Evolutionary conservation across 768 basidiomycete species (phyloP).

Genomic region (Phlebiopsis gigantea): DNA sequence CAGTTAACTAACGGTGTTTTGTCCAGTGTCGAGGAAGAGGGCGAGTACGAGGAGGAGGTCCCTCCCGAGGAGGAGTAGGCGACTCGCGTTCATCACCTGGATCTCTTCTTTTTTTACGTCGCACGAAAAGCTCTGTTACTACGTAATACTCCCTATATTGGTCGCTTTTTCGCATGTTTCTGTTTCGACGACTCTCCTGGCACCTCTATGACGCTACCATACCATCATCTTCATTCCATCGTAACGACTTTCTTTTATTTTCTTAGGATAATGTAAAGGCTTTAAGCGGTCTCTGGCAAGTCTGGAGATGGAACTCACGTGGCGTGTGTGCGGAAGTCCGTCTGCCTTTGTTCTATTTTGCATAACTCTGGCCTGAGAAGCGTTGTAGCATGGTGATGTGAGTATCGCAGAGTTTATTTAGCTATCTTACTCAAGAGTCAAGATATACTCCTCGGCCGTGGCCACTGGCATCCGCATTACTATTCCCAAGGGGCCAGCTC

Average conservation of each 20-base stretch:
- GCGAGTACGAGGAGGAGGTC: conserved; percentile 82
- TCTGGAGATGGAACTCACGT: neutral
- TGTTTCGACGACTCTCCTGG: neutral
- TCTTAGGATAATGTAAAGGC: conserved; percentile 6
- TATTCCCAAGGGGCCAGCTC: no score
- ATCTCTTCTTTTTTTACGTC: conserved; percentile 12
- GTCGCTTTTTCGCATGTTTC: conserved; percentile 22
- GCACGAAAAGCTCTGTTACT: conserved; percentile 24
- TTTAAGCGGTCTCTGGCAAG: neutral
- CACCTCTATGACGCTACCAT: conserved; percentile 7
- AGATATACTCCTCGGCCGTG: neutral
- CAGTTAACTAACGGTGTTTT: conserved; percentile 12
- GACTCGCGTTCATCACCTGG: conserved; percentile 3
- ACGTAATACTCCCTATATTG: conserved; percentile 28
- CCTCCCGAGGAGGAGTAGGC: conserved; percentile 49
- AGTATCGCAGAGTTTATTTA: neutral
- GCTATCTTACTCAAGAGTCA: neutral
- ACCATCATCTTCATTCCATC: conserved; percentile 4
- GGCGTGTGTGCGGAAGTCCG: neutral
- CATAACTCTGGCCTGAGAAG: neutral
- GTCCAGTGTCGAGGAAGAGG: conserved; percentile 77
- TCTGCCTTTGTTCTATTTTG: neutral
- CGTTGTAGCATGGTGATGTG: no score
- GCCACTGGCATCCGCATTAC: no score
- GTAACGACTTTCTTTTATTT: conserved; percentile 2